Evolutionary conservation across 2,329 filamentous ascomycete genomes (phyloP).

Genomic region (Thermomyces lanuginosus): DNA sequence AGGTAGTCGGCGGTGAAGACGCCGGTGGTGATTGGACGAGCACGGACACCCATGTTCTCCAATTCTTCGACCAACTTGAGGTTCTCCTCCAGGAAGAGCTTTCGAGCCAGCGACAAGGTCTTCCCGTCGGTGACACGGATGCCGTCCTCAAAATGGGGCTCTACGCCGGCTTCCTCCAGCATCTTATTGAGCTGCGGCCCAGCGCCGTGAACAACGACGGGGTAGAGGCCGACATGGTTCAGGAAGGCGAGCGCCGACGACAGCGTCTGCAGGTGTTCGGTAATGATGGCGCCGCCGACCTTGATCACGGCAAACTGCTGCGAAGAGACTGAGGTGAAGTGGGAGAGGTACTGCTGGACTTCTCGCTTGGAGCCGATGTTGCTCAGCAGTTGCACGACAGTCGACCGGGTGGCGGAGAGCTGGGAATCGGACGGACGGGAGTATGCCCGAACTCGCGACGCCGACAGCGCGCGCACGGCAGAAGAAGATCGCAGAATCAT

Average conservation of each 20-base stretch:
- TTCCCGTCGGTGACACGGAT: slow-evolving; percentile 92
- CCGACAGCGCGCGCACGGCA: slow-evolving; percentile 5
- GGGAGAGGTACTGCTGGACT: slow-evolving; percentile 91
- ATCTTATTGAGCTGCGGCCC: slow-evolving; percentile 90
- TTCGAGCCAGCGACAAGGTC: slow-evolving; percentile 76
- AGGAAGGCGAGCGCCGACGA: slow-evolving; percentile 80
- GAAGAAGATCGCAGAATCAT: slow-evolving; percentile 10
- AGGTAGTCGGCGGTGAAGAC: slow-evolving; percentile 90
- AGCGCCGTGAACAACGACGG: slow-evolving; percentile 87
- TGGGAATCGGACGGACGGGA: slow-evolving; percentile 33
- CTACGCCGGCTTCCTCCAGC: slow-evolving; percentile 75
- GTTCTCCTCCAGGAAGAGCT: slow-evolving; percentile 91
- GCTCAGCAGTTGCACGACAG: slow-evolving; percentile 78
- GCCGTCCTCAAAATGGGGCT: slow-evolving; percentile 91
- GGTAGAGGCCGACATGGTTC: slow-evolving; percentile 86
- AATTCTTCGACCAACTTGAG: slow-evolving; percentile 78
- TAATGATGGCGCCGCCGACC: slow-evolving; percentile 89
- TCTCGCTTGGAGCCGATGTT: slow-evolving; percentile 94
- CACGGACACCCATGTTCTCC: slow-evolving; percentile 75
- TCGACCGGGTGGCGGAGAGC: slow-evolving; percentile 54
- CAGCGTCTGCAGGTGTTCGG: slow-evolving; percentile 81
- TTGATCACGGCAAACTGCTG: slow-evolving; percentile 98
- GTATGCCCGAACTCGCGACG: slow-evolving; percentile 25
- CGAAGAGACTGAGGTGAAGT: slow-evolving; percentile 90
- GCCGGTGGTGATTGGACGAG: slow-evolving; percentile 73